These are phyloP conservation scores for Saccharomycopsis amapae DNA, from an alignment of 805 yeast species.

Conservation along the genomic window DNA sequence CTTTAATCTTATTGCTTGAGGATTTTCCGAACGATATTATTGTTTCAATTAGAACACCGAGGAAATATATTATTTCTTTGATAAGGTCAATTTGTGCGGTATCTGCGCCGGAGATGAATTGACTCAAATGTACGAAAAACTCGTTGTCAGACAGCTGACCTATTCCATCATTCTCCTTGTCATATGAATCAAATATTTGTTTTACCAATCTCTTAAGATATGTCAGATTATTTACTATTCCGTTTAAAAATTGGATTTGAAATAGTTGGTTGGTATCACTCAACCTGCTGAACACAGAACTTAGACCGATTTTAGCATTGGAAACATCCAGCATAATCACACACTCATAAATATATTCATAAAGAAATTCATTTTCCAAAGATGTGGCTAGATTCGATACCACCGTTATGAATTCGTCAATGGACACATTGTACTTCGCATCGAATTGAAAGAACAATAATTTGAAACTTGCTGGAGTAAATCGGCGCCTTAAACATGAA, in stretches of 20 bases:
- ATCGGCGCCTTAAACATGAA: slow-evolving; percentile 9
- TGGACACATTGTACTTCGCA: neutral
- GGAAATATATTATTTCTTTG: too few relatives aligned
- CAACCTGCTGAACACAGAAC: neutral
- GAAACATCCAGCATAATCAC: neutral
- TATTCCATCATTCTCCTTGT: too few relatives aligned
- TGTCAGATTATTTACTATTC: neutral
- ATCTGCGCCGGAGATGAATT: too few relatives aligned
- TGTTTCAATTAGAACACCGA: too few relatives aligned
- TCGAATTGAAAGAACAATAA: slow-evolving; percentile 7
- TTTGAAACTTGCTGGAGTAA: slow-evolving; percentile 1
- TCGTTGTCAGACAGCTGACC: too few relatives aligned
- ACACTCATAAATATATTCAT: slow-evolving; percentile 4
- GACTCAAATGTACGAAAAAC: too few relatives aligned
- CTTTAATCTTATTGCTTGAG: too few relatives aligned
- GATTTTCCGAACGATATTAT: too few relatives aligned
- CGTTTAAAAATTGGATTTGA: neutral
- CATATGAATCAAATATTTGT: too few relatives aligned
- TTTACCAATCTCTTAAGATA: too few relatives aligned
- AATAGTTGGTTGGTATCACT: neutral
- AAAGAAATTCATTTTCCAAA: neutral
- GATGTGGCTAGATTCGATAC: neutral
- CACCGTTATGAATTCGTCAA: slow-evolving; percentile 2
- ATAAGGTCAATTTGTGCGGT: too few relatives aligned
- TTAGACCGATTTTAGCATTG: slow-evolving; percentile 6